Evolutionary conservation across 768 basidiomycete species (phyloP).

Genomic region (Lactarius hatsudake): DNA sequence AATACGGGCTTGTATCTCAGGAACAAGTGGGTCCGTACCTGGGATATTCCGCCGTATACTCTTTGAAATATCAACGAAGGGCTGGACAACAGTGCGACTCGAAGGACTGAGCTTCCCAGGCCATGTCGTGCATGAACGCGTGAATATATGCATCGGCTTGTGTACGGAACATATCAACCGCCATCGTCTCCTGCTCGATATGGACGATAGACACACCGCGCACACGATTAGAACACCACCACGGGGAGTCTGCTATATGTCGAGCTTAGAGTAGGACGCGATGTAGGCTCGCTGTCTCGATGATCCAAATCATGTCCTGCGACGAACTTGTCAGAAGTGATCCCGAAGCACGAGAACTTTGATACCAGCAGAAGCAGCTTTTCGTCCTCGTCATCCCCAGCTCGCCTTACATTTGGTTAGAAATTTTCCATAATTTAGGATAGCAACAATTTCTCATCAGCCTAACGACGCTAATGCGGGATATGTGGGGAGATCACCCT

Average conservation of each 20-base stretch:
- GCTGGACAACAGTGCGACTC: not conserved
- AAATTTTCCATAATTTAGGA: too few species aligned
- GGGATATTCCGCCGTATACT: not conserved
- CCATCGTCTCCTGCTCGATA: not conserved
- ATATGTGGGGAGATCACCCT: too few species aligned
- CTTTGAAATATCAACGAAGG: not conserved
- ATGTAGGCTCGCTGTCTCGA: not conserved
- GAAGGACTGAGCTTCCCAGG: not conserved
- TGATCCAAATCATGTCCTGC: not conserved
- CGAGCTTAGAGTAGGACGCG: not conserved
- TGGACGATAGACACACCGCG: not conserved
- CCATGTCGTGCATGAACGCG: too few species aligned
- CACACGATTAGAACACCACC: not conserved
- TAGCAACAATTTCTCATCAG: too few species aligned
- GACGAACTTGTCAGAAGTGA: conserved; percentile 10
- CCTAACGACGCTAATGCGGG: too few species aligned
- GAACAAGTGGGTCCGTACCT: not conserved
- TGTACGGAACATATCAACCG: not conserved
- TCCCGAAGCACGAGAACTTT: not conserved
- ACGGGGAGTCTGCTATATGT: not conserved
- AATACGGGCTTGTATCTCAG: not conserved
- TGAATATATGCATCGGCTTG: not conserved
- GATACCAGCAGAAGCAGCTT: not conserved
- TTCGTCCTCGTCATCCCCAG: conserved; percentile 11
- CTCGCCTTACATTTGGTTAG: not conserved